Evolutionary conservation across 257 asterid genomes (phyloP).

Genomic region (Nemophila menziesii): DNA sequence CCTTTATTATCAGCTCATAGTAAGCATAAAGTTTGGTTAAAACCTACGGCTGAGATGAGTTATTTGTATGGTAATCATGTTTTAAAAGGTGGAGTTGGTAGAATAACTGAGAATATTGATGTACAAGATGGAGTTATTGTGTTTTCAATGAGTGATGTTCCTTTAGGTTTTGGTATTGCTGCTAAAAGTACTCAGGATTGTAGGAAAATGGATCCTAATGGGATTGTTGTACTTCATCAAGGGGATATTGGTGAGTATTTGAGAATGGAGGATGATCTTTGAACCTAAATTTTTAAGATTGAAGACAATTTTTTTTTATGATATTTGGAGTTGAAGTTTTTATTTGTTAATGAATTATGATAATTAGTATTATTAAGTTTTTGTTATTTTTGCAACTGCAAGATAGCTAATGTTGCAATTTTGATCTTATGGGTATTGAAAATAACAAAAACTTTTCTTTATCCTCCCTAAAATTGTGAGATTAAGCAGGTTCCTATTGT

Average conservation of each 20-base stretch:
- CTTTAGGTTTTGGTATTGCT: conserved; percentile 81
- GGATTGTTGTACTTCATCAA: conserved; percentile 69
- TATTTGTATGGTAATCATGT: conserved; percentile 77
- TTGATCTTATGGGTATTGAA: no score
- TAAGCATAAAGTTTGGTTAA: conserved; percentile 84
- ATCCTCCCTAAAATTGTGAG: no score
- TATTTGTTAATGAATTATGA: no score
- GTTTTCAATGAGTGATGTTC: conserved; percentile 75
- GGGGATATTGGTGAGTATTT: conserved; percentile 84
- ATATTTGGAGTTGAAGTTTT: no score
- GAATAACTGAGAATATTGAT: conserved; percentile 76
- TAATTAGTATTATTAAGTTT: no score
- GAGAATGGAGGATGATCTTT: conserved; percentile 87
- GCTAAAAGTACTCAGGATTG: conserved; percentile 81
- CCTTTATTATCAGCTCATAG: conserved; percentile 59
- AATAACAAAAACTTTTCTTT: no score
- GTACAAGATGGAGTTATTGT: conserved; percentile 82
- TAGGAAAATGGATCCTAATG: conserved; percentile 80
- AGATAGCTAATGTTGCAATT: no score
- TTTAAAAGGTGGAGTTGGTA: conserved; percentile 82
- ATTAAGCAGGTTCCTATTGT: no score
- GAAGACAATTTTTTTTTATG: no score
- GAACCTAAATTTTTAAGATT: background rate
- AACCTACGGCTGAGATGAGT: conserved; percentile 79
- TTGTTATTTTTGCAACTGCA: no score